Percentiles rank a stretch among this genome's conserved stretches.
phyloP scores from a whole-genome alignment of 495 filamentous ascomycete species.

The Penicillium steckii region DNA sequence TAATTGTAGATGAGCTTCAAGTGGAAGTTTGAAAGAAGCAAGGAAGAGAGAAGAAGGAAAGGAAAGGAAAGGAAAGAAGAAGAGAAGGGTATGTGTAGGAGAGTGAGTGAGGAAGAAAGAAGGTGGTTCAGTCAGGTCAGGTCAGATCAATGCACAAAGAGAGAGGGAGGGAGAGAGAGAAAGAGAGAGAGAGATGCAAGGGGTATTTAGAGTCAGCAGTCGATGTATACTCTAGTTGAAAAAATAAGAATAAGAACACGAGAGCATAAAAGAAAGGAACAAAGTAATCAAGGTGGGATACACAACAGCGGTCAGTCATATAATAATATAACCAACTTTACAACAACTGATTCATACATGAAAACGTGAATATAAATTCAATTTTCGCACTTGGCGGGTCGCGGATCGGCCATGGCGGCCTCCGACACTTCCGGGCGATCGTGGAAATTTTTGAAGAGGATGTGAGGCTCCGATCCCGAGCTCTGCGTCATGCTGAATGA shows the following conservation, averaged over 20 bases:
- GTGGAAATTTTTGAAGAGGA: too few species aligned
- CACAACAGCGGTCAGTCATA: constrained; percentile 20
- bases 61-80: constrained; percentile 9
- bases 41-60: constrained; percentile 4
- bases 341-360: neutral
- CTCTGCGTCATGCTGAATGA: constrained; percentile 7
- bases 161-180: neutral
- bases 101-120: neutral
- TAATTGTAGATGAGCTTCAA: too few species aligned
- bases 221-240: too few species aligned
- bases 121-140: neutral
- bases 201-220: too few species aligned
- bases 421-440: constrained; percentile 22
- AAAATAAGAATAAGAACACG: too few species aligned
- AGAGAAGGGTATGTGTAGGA: neutral
- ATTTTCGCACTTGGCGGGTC: too few species aligned
- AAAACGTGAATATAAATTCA: neutral
- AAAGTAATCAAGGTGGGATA: too few species aligned
- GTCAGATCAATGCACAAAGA: neutral
- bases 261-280: too few species aligned
- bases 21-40: too few species aligned
- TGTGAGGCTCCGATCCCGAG: constrained; percentile 8
- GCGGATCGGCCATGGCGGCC: constrained; percentile 15
- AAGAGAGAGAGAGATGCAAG: neutral
- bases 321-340: neutral